These are phyloP conservation scores for Geotrichum australiense DNA, from an alignment of 1,139 yeast genomes.

Conservation along the genomic window DNA sequence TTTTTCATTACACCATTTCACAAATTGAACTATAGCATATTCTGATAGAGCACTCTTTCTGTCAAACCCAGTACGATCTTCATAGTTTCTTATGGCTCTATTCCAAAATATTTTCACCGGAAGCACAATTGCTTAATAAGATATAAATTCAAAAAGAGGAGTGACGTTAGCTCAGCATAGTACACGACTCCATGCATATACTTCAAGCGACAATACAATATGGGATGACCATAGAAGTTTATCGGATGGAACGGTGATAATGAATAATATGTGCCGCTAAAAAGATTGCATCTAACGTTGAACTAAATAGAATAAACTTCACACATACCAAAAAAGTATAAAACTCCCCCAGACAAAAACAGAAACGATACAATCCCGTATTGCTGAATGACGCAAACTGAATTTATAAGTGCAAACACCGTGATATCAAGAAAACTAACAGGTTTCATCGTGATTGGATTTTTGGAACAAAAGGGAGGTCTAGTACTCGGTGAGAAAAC, in stretches of 20 bases:
- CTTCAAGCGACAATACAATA: too few relatives aligned
- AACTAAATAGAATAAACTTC: too few relatives aligned
- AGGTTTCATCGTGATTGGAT: slow-evolving; percentile 11
- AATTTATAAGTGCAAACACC: slow-evolving; percentile 10
- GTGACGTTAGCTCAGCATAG: not conserved
- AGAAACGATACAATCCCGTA: slow-evolving; percentile 13
- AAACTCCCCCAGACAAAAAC: slow-evolving; percentile 8
- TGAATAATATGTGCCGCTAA: not conserved
- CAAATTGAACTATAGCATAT: slow-evolving; percentile 22
- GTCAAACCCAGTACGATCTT: slow-evolving; percentile 25
- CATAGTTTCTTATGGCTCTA: slow-evolving; percentile 22
- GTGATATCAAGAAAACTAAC: slow-evolving; percentile 12
- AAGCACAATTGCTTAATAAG: slow-evolving; percentile 19
- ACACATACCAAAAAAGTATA: slow-evolving; percentile 13
- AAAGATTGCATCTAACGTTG: not conserved
- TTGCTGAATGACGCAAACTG: slow-evolving; percentile 10
- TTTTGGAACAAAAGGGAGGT: too few relatives aligned
- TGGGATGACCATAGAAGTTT: not conserved
- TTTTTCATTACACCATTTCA: slow-evolving; percentile 22
- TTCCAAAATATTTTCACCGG: slow-evolving; percentile 23
- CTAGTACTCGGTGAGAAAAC: not conserved
- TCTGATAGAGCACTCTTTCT: slow-evolving; percentile 27
- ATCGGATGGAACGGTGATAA: not conserved
- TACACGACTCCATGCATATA: too few relatives aligned
- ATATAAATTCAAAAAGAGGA: not conserved